A percentile compares a stretch with the other conserved stretches of the same genome.
phyloP scores from a whole-genome alignment of 2,329 filamentous ascomycete genomes.

The Cladophialophora immunda region DNA sequence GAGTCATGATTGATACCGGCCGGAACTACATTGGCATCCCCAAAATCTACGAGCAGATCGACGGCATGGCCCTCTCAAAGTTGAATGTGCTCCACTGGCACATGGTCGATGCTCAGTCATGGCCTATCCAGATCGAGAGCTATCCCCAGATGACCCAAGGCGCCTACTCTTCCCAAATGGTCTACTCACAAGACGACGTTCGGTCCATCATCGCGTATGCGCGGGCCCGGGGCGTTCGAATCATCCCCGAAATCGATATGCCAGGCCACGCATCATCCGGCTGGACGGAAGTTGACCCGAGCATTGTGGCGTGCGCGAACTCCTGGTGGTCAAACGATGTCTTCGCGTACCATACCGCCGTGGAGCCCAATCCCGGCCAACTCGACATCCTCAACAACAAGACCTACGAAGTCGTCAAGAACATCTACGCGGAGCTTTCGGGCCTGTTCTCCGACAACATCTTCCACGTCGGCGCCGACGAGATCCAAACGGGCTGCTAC shows the following conservation, averaged over 20 bases:
- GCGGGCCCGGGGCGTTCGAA: conserved; percentile 64
- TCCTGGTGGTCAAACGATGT: conserved; percentile 70
- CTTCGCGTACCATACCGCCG: conserved; percentile 63
- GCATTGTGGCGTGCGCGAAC: conserved; percentile 64
- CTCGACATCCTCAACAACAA: conserved; percentile 65
- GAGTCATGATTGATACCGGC: conserved; percentile 64
- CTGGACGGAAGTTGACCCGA: conserved; percentile 65
- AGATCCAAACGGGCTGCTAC: conserved; percentile 65
- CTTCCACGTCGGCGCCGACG: conserved; percentile 66
- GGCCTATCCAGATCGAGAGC: conserved; percentile 60
- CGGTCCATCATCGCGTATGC: conserved; percentile 59
- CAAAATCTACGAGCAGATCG: conserved; percentile 64
- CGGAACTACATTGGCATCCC: conserved; percentile 62
- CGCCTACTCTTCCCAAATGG: conserved; percentile 61
- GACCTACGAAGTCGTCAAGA: conserved; percentile 63
- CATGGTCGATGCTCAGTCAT: conserved; percentile 64
- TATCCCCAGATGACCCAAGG: conserved; percentile 64
- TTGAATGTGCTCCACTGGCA: conserved; percentile 68
- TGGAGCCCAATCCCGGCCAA: conserved; percentile 65
- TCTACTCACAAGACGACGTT: conserved; percentile 56
- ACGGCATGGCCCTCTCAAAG: conserved; percentile 65
- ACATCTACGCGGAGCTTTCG: conserved; percentile 64
- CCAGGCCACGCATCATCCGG: conserved; percentile 65
- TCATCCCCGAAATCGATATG: conserved; percentile 71
- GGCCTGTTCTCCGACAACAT: conserved; percentile 60